phyloP scores from a whole-genome alignment of 2,329 filamentous ascomycete species.

The Dactylellina haptotyla region DNA sequence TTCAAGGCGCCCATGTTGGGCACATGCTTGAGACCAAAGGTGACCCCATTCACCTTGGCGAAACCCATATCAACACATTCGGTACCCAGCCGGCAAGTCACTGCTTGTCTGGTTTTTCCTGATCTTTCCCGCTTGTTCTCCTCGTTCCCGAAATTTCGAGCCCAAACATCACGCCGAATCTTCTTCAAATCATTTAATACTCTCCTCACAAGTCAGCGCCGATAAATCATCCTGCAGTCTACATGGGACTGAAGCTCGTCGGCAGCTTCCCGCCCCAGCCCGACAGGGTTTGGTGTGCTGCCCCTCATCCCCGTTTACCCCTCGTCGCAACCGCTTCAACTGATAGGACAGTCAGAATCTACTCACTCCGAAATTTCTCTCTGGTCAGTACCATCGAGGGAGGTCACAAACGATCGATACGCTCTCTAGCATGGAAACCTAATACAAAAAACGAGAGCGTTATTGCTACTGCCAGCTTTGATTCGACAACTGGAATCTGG shows the following conservation, averaged over 20 bases:
- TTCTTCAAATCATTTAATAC: background rate
- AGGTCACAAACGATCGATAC: slow-evolving; percentile 90
- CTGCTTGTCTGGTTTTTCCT: no score
- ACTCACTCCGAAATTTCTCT: slow-evolving; percentile 82
- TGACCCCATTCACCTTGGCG: no score
- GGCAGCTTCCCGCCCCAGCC: slow-evolving; percentile 65
- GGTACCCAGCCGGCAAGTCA: no score
- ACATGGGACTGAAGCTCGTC: slow-evolving; percentile 56
- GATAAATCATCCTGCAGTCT: background rate
- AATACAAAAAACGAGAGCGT: slow-evolving; percentile 73
- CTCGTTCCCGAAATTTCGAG: no score
- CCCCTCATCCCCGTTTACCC: slow-evolving; percentile 85
- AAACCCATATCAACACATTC: no score
- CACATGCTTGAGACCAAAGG: no score
- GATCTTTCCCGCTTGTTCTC: no score
- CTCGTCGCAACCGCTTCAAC: slow-evolving; percentile 88
- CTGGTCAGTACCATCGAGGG: slow-evolving; percentile 82
- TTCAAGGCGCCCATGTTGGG: no score
- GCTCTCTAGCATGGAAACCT: slow-evolving; percentile 88
- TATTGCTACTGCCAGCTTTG: slow-evolving; percentile 91
- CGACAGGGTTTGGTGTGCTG: slow-evolving; percentile 83
- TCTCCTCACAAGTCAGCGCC: background rate
- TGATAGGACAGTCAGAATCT: slow-evolving; percentile 86
- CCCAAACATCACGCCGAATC: background rate
- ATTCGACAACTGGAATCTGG: slow-evolving; percentile 89